Conservation (phyloP, 768 basidiomycete genomes). For the Leccinum rimulosum region DNA sequence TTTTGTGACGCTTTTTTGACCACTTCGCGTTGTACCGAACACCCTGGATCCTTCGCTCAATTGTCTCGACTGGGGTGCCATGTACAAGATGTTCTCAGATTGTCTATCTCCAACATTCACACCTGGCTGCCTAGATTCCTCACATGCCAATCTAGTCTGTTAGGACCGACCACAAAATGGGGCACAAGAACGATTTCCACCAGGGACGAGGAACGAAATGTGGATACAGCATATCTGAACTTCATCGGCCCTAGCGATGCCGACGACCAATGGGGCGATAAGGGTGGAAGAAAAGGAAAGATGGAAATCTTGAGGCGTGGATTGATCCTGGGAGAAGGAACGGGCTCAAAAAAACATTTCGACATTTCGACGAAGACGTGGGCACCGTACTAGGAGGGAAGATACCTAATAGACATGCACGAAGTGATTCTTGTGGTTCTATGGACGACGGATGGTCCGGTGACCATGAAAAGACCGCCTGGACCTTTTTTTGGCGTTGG, state of each 20-base stretch:
- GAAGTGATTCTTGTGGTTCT: conserved; percentile 42
- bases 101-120: conserved; percentile 39
- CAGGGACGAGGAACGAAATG: conserved; percentile 24
- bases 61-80: conserved; percentile 70
- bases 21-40: conserved; percentile 76
- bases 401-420: conserved; percentile 5
- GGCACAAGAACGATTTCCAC: not conserved
- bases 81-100: conserved; percentile 64
- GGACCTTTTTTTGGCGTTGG: conserved; percentile 48
- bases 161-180: conserved; percentile 16
- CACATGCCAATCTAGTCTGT: conserved; percentile 3
- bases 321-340: conserved; percentile 36
- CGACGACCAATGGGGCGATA: conserved; percentile 56
- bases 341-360: conserved; percentile 33
- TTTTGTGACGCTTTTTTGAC: conserved; percentile 82
- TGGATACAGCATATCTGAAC: conserved; percentile 60
- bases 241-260: conserved; percentile 53
- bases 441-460: conserved; percentile 41
- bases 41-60: conserved; percentile 52
- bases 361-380: conserved; percentile 15
- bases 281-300: conserved; percentile 42
- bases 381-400: not conserved
- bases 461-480: conserved; percentile 55
- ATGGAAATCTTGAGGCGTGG: conserved; percentile 43
- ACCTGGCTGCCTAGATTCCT: conserved; percentile 7